Evolutionary conservation across 2,329 filamentous ascomycete species (phyloP), one percentile per base, ranked within the genome.

Genomic region (Ustilaginoidea virens): DNA sequence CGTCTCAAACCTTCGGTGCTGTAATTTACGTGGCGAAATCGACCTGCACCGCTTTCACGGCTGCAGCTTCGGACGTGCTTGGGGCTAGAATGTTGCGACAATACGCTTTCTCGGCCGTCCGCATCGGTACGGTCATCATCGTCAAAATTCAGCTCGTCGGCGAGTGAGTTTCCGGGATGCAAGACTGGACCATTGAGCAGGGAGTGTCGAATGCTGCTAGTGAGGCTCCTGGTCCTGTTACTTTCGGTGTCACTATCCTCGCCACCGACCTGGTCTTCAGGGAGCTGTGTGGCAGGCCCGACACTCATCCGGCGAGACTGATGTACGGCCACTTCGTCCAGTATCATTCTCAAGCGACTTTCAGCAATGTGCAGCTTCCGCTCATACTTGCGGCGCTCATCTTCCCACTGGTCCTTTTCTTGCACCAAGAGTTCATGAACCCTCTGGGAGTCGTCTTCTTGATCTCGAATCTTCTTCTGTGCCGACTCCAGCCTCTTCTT

Each of bases 281-380:
- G 36, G 15, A 45, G 48, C 27, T 46, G 39, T 15, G 44, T 46
- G 17, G 48, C 44, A 15, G 61, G 54, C 36, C 36, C 48, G 31
- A 34, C 51, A 37, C 57, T 58, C 29, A 56, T 37, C 27, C 69
- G 66, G 3, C 60, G 60, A 24, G 63, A 63, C 42, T 85, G 74
- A 32, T 73, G 72, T 4, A 69, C 65, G n/a, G 74, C 74, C 28
- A 98, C 70, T 52, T 96, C 90, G 21, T 87, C 82, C 25, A 98
- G 62, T 8, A 98, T 69, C 8, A 71, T 66, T 48, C 87, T 90
- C 31, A 98, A 54, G 21, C 87, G 75, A 17, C 69, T 80, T 55
- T 98, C 90, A 2, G 85, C 80, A n/a, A 94, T 68, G 49, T 96
- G 86, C 10, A 93, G 58, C 41, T 80, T 83, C 32, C 81, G 74